Percentiles rank a stretch among this genome's conserved stretches.
Evolutionary conservation across 2,329 filamentous ascomycete species (phyloP).

Genomic region (Colletotrichum zoysiae): DNA sequence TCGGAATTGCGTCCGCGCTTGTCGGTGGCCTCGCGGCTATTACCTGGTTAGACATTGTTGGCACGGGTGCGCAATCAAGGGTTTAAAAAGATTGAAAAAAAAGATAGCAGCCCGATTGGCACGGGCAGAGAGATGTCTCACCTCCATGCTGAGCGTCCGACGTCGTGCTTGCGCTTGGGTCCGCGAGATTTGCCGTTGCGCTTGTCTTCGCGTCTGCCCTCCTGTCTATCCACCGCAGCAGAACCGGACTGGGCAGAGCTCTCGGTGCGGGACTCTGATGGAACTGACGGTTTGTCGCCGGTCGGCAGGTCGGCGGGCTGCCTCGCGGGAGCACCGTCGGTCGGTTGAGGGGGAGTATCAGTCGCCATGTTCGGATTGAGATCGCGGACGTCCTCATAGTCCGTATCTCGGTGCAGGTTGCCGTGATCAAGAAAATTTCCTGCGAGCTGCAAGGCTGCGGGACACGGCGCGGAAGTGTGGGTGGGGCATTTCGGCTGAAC

Average conservation of each 20-base stretch:
- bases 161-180: slow-evolving; percentile 38
- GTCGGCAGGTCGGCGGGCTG: slow-evolving; percentile 26
- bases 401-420: slow-evolving; percentile 21
- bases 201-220: slow-evolving; percentile 23
- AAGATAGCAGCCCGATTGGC: neutral
- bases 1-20: slow-evolving; percentile 56
- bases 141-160: slow-evolving; percentile 38
- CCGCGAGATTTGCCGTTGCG: slow-evolving; percentile 27
- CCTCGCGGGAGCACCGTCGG: slow-evolving; percentile 23
- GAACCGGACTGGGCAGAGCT: slow-evolving; percentile 12
- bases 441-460: slow-evolving; percentile 37
- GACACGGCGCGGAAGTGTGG: slow-evolving; percentile 14
- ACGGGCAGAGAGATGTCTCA: neutral
- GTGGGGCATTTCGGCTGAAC: slow-evolving; percentile 26
- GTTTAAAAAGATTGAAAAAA: too few species aligned
- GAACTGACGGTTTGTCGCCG: slow-evolving; percentile 16
- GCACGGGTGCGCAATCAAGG: neutral
- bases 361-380: slow-evolving; percentile 36
- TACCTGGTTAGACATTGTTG: slow-evolving; percentile 49
- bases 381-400: slow-evolving; percentile 37
- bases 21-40: slow-evolving; percentile 53
- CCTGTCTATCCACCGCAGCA: slow-evolving; percentile 5
- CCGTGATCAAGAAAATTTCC: slow-evolving; percentile 38
- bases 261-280: slow-evolving; percentile 29
- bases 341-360: slow-evolving; percentile 28